Evolutionary conservation across 2,329 filamentous ascomycete species (phyloP), one percentile per base, ranked within the genome.

Genomic region (Fusarium sp.): DNA sequence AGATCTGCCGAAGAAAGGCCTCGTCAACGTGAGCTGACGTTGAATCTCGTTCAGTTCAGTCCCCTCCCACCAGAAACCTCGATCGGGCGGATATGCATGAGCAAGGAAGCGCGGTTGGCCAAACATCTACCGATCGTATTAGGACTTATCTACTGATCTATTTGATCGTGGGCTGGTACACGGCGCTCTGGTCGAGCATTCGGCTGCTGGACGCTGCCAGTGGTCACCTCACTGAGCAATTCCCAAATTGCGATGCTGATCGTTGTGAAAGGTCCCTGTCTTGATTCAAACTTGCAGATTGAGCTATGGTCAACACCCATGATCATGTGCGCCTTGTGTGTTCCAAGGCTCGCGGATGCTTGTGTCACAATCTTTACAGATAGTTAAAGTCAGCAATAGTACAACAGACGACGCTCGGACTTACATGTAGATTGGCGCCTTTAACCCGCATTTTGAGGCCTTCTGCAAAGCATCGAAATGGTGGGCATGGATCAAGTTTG

Each of bases 201-300:
- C 0, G 23, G 7, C 0, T 29, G 49, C 1, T 54, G 19, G 0
- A 4, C 3, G 0, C 49, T 10, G 1, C 14, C 23, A 14, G 2
- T 7, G 7, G 10, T 54, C 10, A 54, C 23, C 0, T 54, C 10
- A 3, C 2, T 29, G 3, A 54, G 12, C 2, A 57, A 4, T 0
- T 57, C 5, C 2, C 5, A 10, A 0, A 57, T 3, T n/a, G 10
- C 39, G 14, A 8, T 11, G 0, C 1, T 57, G 7, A 57, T 29
- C 0, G 29, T 45, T 8, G 12, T 4, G 6, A 21, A 45, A 1
- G 54, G 2, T 2, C 54, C 54, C 5, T 14, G 7, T 8, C 7
- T 15, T 0, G 29, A 14, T 0, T 5, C 1, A 4, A 57, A 57
- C 10, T 57, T 57, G 39, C 29, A 45, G 2, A 57, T 46, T 0